phyloP scores from a whole-genome alignment of 2,329 filamentous ascomycete species.

The Ophiostoma piceae region DNA sequence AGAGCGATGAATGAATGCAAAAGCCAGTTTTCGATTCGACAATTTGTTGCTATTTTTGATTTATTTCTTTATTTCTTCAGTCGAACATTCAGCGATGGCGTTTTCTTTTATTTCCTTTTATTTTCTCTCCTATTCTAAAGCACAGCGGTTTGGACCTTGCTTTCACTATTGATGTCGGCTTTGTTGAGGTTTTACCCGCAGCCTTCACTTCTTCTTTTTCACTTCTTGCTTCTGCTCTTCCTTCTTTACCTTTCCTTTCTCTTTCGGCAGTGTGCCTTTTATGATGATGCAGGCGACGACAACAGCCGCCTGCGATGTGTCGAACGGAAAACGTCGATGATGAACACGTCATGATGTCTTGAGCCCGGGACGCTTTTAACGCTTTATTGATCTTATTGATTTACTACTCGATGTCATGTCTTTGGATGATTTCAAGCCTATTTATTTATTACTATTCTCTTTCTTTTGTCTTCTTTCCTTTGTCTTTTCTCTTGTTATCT shows the following conservation, averaged over 20 bases:
- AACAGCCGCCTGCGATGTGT: conserved; percentile 13
- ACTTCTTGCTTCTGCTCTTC: not conserved
- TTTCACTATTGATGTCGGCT: not conserved
- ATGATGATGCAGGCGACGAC: conserved; percentile 4
- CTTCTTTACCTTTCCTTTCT: not conserved
- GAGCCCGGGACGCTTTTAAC: conserved; percentile 23
- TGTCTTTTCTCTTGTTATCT: conserved; percentile 3
- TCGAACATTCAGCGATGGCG: conserved; percentile 33
- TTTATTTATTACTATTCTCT: conserved; percentile 17
- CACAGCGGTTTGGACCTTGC: conserved; percentile 7
- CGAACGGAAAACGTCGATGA: conserved; percentile 20
- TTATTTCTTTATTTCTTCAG: conserved; percentile 23
- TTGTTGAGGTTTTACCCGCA: not conserved
- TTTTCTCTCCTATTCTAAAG: conserved; percentile 22
- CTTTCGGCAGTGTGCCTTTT: conserved; percentile 14
- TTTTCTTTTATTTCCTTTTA: conserved; percentile 26
- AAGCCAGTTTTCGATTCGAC: conserved; percentile 7
- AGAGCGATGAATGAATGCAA: conserved; percentile 1
- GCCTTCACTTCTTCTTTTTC: not conserved
- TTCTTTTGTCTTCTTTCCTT: conserved; percentile 16
- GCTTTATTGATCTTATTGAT: conserved; percentile 15
- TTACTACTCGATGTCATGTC: conserved; percentile 17
- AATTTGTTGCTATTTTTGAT: conserved; percentile 13
- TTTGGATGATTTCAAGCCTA: conserved; percentile 8
- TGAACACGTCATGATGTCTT: conserved; percentile 17